phyloP scores from a whole-genome alignment of 805 yeast species.

The Novakomyces olei region DNA sequence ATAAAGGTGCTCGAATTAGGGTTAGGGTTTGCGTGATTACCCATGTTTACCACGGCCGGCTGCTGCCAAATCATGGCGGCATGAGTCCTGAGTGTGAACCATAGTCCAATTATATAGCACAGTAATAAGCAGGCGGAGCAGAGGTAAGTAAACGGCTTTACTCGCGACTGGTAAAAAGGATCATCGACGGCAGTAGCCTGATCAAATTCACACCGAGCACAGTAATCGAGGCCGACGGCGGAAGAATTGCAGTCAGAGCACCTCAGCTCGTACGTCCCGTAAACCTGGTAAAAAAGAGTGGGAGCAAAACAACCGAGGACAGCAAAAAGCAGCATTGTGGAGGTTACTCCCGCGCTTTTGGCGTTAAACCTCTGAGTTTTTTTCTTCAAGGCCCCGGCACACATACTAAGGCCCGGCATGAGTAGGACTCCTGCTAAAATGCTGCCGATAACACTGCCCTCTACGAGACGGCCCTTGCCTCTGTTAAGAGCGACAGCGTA shows the following conservation, averaged over 20 bases:
- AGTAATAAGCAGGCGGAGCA: constrained; percentile 64
- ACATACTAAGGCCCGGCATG: constrained; percentile 88
- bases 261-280: constrained; percentile 60
- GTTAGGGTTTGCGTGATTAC: constrained; percentile 8
- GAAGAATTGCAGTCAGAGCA: constrained; percentile 35
- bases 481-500: constrained; percentile 81
- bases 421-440: constrained; percentile 77
- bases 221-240: constrained; percentile 14
- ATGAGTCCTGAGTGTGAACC: constrained; percentile 86
- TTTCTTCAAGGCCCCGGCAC: constrained; percentile 82
- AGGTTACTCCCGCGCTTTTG: constrained; percentile 86
- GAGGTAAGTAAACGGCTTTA: constrained; percentile 60
- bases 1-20: constrained; percentile 7
- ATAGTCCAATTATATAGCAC: constrained; percentile 70
- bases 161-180: constrained; percentile 45
- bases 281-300: constrained; percentile 68
- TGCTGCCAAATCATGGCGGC: constrained; percentile 76
- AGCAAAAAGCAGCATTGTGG: constrained; percentile 84
- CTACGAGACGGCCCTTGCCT: constrained; percentile 71
- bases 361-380: constrained; percentile 94
- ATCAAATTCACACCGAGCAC: constrained; percentile 50
- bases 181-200: constrained; percentile 49
- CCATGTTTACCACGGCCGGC: neutral
- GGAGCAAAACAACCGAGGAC: constrained; percentile 83
- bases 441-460: constrained; percentile 88